Percentiles rank a stretch among this genome's conserved stretches.
These are phyloP conservation scores for Aspergillus heteromorphus DNA, from an alignment of 495 filamentous ascomycete species.

Conservation along the genomic window DNA sequence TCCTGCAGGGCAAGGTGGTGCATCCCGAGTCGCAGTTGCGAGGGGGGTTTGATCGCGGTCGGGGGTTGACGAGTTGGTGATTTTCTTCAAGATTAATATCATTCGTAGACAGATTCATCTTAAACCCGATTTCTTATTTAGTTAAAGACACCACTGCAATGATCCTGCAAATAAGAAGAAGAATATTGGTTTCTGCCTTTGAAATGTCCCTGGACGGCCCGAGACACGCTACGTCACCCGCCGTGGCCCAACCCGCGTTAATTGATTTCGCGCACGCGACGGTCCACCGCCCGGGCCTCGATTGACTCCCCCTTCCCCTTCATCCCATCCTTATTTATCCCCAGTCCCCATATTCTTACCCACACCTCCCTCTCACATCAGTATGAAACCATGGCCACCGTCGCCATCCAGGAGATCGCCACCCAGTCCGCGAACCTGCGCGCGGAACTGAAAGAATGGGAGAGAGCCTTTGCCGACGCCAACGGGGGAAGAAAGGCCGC, in stretches of 20 bases:
- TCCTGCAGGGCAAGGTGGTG: slow-evolving; percentile 88
- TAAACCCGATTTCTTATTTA: not conserved
- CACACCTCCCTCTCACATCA: not conserved
- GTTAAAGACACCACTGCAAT: not conserved
- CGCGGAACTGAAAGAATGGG: slow-evolving; percentile 79
- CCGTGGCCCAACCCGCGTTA: slow-evolving; percentile 18
- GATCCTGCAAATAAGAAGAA: not conserved
- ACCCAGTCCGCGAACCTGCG: slow-evolving; percentile 45
- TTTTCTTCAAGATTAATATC: not conserved
- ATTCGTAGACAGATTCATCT: not conserved
- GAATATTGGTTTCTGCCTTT: too few relatives aligned
- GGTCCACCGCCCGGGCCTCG: not conserved
- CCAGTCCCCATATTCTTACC: not conserved
- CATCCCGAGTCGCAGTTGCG: slow-evolving; percentile 79
- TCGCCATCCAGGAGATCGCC: slow-evolving; percentile 22
- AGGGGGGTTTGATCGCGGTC: slow-evolving; percentile 80
- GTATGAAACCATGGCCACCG: slow-evolving; percentile 32
- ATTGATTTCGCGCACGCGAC: slow-evolving; percentile 24
- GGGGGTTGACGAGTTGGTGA: slow-evolving; percentile 83
- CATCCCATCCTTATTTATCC: not conserved
- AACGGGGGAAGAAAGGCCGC: slow-evolving; percentile 72
- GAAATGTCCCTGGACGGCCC: too few relatives aligned
- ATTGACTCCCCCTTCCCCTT: not conserved
- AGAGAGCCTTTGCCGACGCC: slow-evolving; percentile 63
- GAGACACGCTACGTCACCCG: slow-evolving; percentile 23